phyloP scores from a whole-genome alignment of 164 flowering plant species.

The Magnolia sinica region DNA sequence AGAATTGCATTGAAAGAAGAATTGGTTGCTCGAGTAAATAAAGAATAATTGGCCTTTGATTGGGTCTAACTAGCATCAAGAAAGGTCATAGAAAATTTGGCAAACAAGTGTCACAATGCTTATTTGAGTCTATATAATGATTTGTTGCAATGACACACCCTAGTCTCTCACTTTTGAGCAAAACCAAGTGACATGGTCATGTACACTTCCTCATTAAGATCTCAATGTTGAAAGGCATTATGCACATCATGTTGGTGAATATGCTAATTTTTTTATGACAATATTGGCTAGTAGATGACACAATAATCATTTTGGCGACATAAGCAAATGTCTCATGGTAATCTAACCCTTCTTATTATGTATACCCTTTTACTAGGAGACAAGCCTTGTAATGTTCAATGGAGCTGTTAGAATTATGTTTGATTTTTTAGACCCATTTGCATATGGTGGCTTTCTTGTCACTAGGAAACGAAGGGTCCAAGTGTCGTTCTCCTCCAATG shows the following conservation, averaged over 20 bases:
- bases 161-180: neutral
- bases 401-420: neutral
- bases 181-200: neutral
- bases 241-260: neutral
- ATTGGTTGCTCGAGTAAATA: neutral
- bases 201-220: neutral
- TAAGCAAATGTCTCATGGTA: neutral
- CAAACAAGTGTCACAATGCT: neutral
- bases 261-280: neutral
- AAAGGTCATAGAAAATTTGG: neutral
- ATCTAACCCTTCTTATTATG: neutral
- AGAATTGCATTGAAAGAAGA: neutral
- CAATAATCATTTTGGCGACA: neutral
- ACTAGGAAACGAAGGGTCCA: neutral
- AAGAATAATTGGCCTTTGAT: constrained; percentile 2
- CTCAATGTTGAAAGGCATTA: neutral
- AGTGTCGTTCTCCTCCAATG: neutral
- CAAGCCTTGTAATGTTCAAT: neutral
- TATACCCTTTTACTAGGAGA: too few species aligned
- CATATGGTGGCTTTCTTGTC: neutral
- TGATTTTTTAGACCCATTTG: neutral
- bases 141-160: neutral
- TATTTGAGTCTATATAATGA: neutral
- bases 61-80: neutral
- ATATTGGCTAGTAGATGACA: neutral